These are phyloP conservation scores for Backusella liffmaniae DNA, from an alignment of 192 early-diverging fungal genomes.

Conservation along the genomic window DNA sequence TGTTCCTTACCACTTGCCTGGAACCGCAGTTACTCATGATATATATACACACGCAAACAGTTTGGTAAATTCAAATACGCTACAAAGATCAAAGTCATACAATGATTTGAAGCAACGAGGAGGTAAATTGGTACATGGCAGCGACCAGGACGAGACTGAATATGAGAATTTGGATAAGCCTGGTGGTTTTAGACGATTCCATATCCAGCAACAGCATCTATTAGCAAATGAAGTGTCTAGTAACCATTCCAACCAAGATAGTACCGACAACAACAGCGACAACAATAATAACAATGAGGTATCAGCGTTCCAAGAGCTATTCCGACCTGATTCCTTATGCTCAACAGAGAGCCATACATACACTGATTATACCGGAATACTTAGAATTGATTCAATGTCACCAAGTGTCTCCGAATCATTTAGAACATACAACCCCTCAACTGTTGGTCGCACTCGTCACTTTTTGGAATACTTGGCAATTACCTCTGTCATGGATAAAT, in stretches of 20 bases:
- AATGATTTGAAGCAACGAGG: slow-evolving; percentile 7
- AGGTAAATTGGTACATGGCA: slow-evolving; percentile 5
- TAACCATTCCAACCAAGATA: background rate
- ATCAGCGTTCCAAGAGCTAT: slow-evolving; percentile 18
- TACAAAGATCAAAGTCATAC: slow-evolving; percentile 27
- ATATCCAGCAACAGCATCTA: slow-evolving; percentile 51
- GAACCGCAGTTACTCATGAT: slow-evolving; percentile 43
- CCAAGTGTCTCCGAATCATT: background rate
- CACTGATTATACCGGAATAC: slow-evolving; percentile 28
- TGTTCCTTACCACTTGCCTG: slow-evolving; percentile 45
- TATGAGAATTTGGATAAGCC: slow-evolving; percentile 62
- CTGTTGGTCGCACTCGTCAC: slow-evolving; percentile 18
- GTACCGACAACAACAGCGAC: background rate
- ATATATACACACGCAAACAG: slow-evolving; percentile 41
- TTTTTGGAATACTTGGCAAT: slow-evolving; percentile 40
- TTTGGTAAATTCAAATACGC: slow-evolving; percentile 19
- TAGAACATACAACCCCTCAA: background rate
- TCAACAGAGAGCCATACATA: slow-evolving; percentile 27
- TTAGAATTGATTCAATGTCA: slow-evolving; percentile 13
- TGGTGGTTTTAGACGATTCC: slow-evolving; percentile 83
- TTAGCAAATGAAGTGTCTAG: background rate
- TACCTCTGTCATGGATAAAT: slow-evolving; percentile 43
- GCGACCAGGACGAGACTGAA: slow-evolving; percentile 19
- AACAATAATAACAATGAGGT: background rate
- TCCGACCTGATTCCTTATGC: slow-evolving; percentile 18